Conservation (phyloP, 768 basidiomycete genomes). For the Bullera alba region DNA sequence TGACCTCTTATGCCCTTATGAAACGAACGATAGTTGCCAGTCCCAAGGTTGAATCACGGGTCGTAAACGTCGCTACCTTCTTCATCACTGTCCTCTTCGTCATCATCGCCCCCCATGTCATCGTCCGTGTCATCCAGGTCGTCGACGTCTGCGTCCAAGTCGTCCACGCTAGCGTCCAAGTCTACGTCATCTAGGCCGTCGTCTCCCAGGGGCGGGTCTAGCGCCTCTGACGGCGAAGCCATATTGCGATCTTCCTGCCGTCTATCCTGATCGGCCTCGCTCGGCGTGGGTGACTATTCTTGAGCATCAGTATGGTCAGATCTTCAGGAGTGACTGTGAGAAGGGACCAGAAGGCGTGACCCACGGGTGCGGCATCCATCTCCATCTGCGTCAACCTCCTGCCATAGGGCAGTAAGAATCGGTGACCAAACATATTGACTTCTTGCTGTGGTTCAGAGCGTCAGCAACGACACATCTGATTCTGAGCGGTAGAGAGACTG, state of each 20-base stretch:
- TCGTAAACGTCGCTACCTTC: no score
- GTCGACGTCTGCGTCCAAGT: slow-evolving; percentile 30
- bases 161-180: slow-evolving; percentile 37
- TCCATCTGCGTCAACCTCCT: slow-evolving; percentile 34
- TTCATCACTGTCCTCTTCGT: slow-evolving; percentile 13
- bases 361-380: slow-evolving; percentile 30
- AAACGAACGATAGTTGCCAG: no score
- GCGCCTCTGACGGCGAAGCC: slow-evolving; percentile 4
- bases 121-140: slow-evolving; percentile 18
- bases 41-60: no score
- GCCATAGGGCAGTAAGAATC: slow-evolving; percentile 35
- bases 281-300: slow-evolving; percentile 25
- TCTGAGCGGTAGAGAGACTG: not conserved
- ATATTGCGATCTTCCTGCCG: slow-evolving; percentile 34
- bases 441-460: slow-evolving; percentile 10
- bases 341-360: slow-evolving; percentile 6
- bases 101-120: slow-evolving; percentile 9
- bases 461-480: not conserved
- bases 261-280: slow-evolving; percentile 30
- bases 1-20: no score
- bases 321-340: not conserved
- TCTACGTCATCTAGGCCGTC: slow-evolving; percentile 23
- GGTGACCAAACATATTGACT: slow-evolving; percentile 35
- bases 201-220: slow-evolving; percentile 7
- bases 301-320: not conserved